A percentile compares a stretch with the other conserved stretches of the same genome.
Conservation (phyloP, 805 yeast genomes). For the Hanseniaspora singularis region DNA sequence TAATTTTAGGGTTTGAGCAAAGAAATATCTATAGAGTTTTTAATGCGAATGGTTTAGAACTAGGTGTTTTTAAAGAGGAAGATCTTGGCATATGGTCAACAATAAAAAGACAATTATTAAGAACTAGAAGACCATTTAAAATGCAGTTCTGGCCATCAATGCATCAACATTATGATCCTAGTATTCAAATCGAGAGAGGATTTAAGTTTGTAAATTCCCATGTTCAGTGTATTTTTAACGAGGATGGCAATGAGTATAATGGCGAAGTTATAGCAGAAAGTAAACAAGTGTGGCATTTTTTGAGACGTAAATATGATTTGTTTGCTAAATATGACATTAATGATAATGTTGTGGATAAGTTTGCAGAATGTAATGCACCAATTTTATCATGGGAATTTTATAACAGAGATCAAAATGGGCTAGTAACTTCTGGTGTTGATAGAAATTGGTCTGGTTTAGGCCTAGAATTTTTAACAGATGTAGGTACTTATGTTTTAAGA, state of each 20-base stretch:
- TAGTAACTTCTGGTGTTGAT: conserved; percentile 64
- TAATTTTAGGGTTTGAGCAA: conserved; percentile 83
- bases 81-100: conserved; percentile 42
- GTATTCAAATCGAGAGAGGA: conserved; percentile 8
- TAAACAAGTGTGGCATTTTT: conserved; percentile 86
- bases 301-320: conserved; percentile 81
- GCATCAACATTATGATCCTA: conserved; percentile 1
- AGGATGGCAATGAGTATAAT: conserved; percentile 31
- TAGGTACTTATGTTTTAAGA: conserved; percentile 79
- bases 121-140: conserved; percentile 75
- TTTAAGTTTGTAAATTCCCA: conserved; percentile 84
- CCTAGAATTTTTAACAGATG: conserved; percentile 84
- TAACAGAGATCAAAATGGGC: conserved; percentile 45
- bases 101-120: conserved; percentile 69
- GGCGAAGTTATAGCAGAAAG: conserved; percentile 64
- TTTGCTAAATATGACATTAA: conserved; percentile 36
- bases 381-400: conserved; percentile 81
- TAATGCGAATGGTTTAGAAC: conserved; percentile 57
- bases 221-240: conserved; percentile 41
- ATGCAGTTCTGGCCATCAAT: conserved; percentile 51
- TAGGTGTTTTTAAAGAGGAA: conserved; percentile 82
- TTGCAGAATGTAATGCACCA: conserved; percentile 78
- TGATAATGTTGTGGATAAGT: conserved; percentile 41
- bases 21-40: conserved; percentile 66
- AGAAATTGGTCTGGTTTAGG: conserved; percentile 94